Conservation (phyloP, 148 eudicot species). For the Rhododendron vialii region DNA sequence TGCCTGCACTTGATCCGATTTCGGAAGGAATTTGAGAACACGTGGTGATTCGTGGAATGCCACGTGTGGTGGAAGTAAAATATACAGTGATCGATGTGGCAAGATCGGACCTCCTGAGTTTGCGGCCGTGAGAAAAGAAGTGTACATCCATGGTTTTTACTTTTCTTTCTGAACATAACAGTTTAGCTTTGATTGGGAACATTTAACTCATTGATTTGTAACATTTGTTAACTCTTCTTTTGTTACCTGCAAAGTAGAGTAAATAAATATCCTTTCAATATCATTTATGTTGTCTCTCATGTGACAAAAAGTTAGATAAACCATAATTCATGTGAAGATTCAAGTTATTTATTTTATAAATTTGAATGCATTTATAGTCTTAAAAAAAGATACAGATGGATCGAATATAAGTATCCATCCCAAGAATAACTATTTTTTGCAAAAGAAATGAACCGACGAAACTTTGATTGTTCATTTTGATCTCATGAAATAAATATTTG, state of each 20-base stretch:
- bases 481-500: no score
- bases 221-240: neutral
- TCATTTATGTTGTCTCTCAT: no score
- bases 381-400: no score
- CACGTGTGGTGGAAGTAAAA: neutral
- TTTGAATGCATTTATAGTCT: no score
- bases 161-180: neutral
- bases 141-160: neutral
- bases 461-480: neutral
- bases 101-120: neutral
- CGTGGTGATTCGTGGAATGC: neutral
- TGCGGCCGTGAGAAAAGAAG: no score
- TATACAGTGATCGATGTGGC: neutral
- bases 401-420: no score
- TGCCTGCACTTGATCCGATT: constrained; percentile 37
- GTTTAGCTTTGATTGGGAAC: neutral
- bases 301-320: no score
- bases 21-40: constrained; percentile 15
- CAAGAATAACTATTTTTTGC: no score
- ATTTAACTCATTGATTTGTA: neutral
- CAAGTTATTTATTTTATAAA: no score
- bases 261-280: no score
- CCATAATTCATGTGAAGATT: no score
- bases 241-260: no score
- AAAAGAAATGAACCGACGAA: neutral